These are phyloP conservation scores for Cyclanthera cordifolia DNA, from an alignment of 306 rosid species.

Conservation along the genomic window DNA sequence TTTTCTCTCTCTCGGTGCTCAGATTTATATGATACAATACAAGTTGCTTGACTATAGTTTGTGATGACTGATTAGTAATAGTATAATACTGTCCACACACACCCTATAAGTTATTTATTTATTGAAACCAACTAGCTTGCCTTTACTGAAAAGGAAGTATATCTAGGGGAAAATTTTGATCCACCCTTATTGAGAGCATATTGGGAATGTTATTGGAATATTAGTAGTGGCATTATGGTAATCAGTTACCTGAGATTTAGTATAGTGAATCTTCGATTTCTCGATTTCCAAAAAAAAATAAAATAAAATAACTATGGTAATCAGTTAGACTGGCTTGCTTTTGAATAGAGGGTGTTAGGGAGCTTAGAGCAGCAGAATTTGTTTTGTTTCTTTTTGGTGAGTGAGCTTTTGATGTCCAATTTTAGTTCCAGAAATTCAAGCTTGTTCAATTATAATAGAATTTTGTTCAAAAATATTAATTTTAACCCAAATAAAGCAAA, in stretches of 20 bases:
- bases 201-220: neutral
- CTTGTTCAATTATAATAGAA: too few relatives aligned
- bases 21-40: neutral
- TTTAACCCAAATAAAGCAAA: too few relatives aligned
- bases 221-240: neutral
- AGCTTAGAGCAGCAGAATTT: neutral
- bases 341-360: neutral
- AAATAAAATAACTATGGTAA: too few relatives aligned
- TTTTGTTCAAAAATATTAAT: too few relatives aligned
- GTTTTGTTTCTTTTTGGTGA: too few relatives aligned
- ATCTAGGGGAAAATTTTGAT: neutral
- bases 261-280: too few relatives aligned
- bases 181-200: neutral
- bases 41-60: neutral
- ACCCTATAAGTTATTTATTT: neutral
- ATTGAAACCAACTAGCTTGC: neutral
- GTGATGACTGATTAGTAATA: neutral
- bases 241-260: too few relatives aligned
- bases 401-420: too few relatives aligned
- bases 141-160: neutral
- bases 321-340: neutral
- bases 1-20: neutral
- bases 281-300: too few relatives aligned
- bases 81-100: neutral
- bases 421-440: too few relatives aligned